Evolutionary conservation across 805 yeast genomes (phyloP).

Genomic region (Lachancea cidri): DNA sequence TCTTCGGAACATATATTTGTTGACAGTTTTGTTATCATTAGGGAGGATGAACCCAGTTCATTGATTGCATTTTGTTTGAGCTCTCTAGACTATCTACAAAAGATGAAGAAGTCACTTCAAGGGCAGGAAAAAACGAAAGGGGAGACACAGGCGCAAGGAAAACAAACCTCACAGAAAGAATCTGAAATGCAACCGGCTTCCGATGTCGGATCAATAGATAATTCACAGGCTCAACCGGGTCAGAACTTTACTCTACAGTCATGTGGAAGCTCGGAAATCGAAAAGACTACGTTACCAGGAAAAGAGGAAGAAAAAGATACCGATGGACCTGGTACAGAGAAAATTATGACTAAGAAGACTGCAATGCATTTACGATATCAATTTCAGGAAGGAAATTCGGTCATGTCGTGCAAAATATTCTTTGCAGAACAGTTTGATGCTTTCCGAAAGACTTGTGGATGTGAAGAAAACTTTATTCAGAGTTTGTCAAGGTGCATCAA

Average conservation of each 20-base stretch:
- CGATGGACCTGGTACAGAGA: conserved; percentile 44
- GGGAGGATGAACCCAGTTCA: conserved; percentile 97
- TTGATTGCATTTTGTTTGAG: conserved; percentile 88
- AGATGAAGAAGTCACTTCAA: conserved; percentile 36
- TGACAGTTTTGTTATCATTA: conserved; percentile 85
- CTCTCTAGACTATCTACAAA: conserved; percentile 72
- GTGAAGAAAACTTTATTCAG: conserved; percentile 69
- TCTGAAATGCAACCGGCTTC: background rate
- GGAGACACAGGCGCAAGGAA: background rate
- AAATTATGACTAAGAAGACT: conserved; percentile 69
- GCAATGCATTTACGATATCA: conserved; percentile 91
- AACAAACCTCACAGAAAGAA: background rate
- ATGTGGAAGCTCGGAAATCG: background rate
- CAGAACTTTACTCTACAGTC: background rate
- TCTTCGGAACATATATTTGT: conserved; percentile 87
- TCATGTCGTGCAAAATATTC: conserved; percentile 86
- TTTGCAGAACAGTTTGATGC: conserved; percentile 97
- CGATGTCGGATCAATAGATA: background rate
- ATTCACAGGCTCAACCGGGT: background rate
- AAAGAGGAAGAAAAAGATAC: background rate
- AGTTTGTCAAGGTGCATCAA: conserved; percentile 89
- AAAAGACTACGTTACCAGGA: background rate
- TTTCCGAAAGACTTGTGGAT: conserved; percentile 76
- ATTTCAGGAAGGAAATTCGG: conserved; percentile 78
- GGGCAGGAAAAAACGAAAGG: background rate